Base-by-base conservation (phyloP, 2,329 filamentous ascomycete species). In the Amylocarpus encephaloides region DNA sequence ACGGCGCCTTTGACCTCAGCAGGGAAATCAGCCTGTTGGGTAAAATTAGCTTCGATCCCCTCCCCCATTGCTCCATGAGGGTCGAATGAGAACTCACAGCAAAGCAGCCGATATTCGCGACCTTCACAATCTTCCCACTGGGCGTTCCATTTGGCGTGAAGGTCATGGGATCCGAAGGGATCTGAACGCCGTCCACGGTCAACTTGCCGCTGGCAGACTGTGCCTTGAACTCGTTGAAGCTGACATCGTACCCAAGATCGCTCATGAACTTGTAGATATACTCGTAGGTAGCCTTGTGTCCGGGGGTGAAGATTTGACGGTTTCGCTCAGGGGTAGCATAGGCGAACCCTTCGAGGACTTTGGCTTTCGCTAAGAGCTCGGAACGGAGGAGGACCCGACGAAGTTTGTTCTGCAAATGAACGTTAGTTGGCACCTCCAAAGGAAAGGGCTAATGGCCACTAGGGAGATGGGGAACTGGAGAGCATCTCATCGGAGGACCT, bases 1-100 rank as follows among this genome's bases (percentile, higher is more conserved):
- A 92, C 81, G 54, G 79, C 80, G 45, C 80, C 83, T n/a, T 70
- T 36, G 10, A 49, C 68, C 2, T 72, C 62, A 2, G 85, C 22
- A 13, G 45, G 78, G 63, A 79, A 90, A 66, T 90, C 84, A 5
- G 72, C 69, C 6, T 71, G n/a, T n/a, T 6, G 12, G n/a, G 15
- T 29, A 26, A 19, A 12, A 16, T 16, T 22, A 9, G 16, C n/a
- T 46, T 36, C 18, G 43, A 32, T 10, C 26, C 16, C 36, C n/a
- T 19, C 16, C 36, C n/a, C 11, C 13, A 15, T 6, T 12, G 18
- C 41, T 26, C 40, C 19, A 15, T 40, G 5, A 10, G 2, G 30
- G 13, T 43, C 3, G 16, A 22, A 11, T 10, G 22, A 36, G n/a
- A n/a, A 54, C 52, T 38, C 39, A 54, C 50, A 41, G 56, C 56